These are phyloP conservation scores for Tricladium varicosporioides DNA, from an alignment of 2,329 filamentous ascomycete species.

Conservation along the genomic window DNA sequence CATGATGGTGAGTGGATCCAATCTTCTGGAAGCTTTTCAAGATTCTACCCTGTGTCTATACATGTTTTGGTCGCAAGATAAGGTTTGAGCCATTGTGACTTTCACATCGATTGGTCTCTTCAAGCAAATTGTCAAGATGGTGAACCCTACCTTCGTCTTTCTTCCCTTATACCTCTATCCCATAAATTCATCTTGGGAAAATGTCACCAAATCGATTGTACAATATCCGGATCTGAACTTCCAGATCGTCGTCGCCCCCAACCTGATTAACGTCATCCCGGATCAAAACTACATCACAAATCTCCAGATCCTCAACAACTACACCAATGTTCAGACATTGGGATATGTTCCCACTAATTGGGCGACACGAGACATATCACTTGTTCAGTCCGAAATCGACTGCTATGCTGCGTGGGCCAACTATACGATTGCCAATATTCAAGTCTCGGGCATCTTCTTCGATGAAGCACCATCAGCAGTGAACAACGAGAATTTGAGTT, in stretches of 20 bases:
- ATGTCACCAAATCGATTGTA: slow-evolving; percentile 17
- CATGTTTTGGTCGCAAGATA: background rate
- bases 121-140: slow-evolving; percentile 14
- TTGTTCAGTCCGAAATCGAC: slow-evolving; percentile 36
- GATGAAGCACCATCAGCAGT: slow-evolving; percentile 18
- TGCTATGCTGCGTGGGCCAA: slow-evolving; percentile 38
- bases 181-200: slow-evolving; percentile 24
- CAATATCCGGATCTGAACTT: slow-evolving; percentile 22
- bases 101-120: background rate
- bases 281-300: slow-evolving; percentile 23
- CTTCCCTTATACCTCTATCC: slow-evolving; percentile 28
- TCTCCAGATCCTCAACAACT: slow-evolving; percentile 21
- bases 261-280: slow-evolving; percentile 17
- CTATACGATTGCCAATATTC: slow-evolving; percentile 17
- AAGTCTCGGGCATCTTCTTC: slow-evolving; percentile 27
- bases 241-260: slow-evolving; percentile 24
- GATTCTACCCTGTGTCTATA: background rate
- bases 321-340: slow-evolving; percentile 35
- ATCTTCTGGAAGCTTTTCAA: background rate
- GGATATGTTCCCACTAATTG: slow-evolving; percentile 42
- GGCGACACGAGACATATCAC: slow-evolving; percentile 30
- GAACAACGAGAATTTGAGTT: slow-evolving; percentile 13
- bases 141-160: slow-evolving; percentile 21
- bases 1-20: background rate
- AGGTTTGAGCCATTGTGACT: background rate